Conservation (phyloP, 1,284 basidiomycete genomes). For the Heterobasidion occidentale region DNA sequence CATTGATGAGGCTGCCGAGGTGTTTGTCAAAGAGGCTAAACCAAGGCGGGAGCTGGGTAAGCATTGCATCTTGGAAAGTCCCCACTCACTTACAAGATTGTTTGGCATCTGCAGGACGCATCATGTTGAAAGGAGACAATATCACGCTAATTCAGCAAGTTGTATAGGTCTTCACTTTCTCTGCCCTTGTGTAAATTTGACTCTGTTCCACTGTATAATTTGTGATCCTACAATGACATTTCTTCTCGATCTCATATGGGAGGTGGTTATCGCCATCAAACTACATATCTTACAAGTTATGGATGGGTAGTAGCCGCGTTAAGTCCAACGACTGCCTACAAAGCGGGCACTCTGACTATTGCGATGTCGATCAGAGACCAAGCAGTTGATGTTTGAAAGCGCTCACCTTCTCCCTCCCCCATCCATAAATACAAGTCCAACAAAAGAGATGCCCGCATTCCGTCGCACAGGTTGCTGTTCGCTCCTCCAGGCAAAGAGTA, state of each 20-base stretch:
- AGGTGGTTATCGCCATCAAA: background rate
- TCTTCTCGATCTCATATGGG: background rate
- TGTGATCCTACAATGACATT: conserved; percentile 10
- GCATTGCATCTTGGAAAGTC: conserved; percentile 12
- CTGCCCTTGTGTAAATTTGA: conserved; percentile 2
- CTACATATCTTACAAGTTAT: conserved; percentile 56
- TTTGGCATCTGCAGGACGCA: conserved; percentile 55
- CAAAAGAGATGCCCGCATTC: conserved; percentile 95
- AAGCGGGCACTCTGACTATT: conserved; percentile 78
- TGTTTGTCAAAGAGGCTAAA: conserved; percentile 84
- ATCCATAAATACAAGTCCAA: conserved; percentile 86
- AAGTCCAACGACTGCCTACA: conserved; percentile 77
- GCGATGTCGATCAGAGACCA: conserved; percentile 1
- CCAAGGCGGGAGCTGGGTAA: conserved; percentile 75
- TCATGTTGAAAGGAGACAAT: conserved; percentile 93
- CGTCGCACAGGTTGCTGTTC: conserved; percentile 76
- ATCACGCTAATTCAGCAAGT: conserved; percentile 90
- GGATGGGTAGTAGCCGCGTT: conserved; percentile 70
- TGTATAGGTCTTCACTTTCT: conserved; percentile 16
- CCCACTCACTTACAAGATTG: background rate
- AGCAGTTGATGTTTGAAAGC: background rate
- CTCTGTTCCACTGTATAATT: conserved; percentile 4
- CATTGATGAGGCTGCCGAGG: conserved; percentile 91
- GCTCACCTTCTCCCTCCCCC: conserved; percentile 81
- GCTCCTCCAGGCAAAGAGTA: conserved; percentile 80